Percentiles rank a stretch among this genome's conserved stretches.
These are phyloP conservation scores for Apostasia shenzhenica DNA, from an alignment of 106 monocot species.

Conservation along the genomic window DNA sequence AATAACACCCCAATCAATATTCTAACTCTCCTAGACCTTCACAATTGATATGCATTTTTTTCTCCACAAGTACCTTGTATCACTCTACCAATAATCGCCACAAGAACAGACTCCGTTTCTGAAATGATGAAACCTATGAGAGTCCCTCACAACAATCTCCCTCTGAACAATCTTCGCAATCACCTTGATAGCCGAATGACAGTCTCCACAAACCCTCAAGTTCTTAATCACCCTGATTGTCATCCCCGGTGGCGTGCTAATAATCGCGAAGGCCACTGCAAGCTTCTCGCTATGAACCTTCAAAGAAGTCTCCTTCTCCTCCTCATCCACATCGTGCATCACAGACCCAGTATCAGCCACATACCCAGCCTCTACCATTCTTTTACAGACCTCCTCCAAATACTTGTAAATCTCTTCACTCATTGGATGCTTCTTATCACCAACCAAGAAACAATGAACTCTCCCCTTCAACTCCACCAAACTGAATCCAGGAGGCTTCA, in stretches of 20 bases:
- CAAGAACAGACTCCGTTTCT: conserved; percentile 70
- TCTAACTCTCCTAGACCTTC: too few species aligned
- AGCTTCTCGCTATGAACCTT: conserved; percentile 88
- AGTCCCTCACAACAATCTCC: conserved; percentile 78
- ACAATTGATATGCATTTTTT: too few species aligned
- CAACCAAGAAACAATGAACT: conserved; percentile 67
- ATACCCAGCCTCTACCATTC: conserved; percentile 67
- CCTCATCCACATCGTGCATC: conserved; percentile 79
- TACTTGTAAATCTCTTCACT: conserved; percentile 59
- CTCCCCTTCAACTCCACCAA: conserved; percentile 67
- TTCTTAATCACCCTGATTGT: conserved; percentile 72
- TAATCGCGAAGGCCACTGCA: conserved; percentile 70
- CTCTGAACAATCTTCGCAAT: conserved; percentile 51
- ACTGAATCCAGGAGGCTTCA: conserved; percentile 83
- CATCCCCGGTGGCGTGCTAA: conserved; percentile 54
- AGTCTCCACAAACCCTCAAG: conserved; percentile 76
- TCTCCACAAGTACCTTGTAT: too few species aligned
- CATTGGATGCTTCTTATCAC: conserved; percentile 49
- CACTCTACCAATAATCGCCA: conserved; percentile 67
- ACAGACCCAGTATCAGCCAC: conserved; percentile 82
- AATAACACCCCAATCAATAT: too few species aligned
- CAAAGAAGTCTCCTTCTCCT: conserved; percentile 73
- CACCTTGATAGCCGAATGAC: conserved; percentile 63
- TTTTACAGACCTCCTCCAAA: conserved; percentile 51
- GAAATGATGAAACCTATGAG: conserved; percentile 84